These are phyloP conservation scores for Aspergillus sp. DNA, from an alignment of 2,329 filamentous ascomycete genomes.

Conservation along the genomic window DNA sequence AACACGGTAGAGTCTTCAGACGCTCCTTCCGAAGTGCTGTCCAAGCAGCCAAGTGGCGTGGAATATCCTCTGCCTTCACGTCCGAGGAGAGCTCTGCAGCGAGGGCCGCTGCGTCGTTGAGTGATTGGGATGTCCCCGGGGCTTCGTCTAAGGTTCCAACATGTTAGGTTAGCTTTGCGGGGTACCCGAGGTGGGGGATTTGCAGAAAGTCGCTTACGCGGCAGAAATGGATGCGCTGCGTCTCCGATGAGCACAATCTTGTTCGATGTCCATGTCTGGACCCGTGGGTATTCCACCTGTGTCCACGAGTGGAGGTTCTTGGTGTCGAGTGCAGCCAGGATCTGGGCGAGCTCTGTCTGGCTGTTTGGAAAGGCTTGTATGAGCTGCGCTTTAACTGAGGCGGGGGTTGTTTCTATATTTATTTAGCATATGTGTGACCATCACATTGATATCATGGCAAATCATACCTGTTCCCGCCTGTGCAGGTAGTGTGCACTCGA, in stretches of 20 bases:
- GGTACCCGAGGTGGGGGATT: not conserved
- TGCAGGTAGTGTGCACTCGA: not conserved
- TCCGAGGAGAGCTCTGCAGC: not conserved
- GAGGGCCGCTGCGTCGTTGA: not conserved
- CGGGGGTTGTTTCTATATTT: not conserved
- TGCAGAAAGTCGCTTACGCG: not conserved
- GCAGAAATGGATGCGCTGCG: slow-evolving; percentile 1
- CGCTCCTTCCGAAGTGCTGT: not conserved
- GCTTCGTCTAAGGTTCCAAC: not conserved
- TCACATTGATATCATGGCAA: not conserved
- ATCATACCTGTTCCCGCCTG: not conserved
- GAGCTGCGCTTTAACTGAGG: not conserved
- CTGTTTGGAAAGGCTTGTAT: not conserved
- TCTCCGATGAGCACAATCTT: not conserved
- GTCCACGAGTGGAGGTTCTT: not conserved
- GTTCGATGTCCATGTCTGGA: not conserved
- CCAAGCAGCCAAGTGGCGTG: not conserved
- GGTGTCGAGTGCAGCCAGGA: not conserved
- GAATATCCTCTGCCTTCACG: not conserved
- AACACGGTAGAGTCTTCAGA: not conserved
- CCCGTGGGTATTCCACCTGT: not conserved
- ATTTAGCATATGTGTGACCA: not conserved
- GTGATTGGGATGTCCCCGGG: not conserved
- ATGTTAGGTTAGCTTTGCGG: not conserved
- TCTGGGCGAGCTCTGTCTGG: not conserved